These are phyloP conservation scores for Pleodorina starrii DNA, from an alignment of 139 green algal genomes.

Conservation along the genomic window DNA sequence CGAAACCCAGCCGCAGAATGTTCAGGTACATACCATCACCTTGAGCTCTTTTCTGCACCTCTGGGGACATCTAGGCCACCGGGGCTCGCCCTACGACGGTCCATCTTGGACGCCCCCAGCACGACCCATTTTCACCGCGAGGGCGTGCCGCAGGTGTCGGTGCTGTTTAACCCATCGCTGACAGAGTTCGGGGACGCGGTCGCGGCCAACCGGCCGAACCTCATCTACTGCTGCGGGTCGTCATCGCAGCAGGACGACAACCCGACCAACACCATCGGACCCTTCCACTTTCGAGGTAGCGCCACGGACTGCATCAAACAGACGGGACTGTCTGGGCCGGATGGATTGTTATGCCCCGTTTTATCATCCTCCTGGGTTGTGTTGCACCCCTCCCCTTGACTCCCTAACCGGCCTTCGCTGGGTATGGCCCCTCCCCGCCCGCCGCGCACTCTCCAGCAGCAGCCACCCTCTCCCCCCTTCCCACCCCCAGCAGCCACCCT, in stretches of 20 bases:
- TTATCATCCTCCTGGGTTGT: too few species aligned
- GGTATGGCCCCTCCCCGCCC: too few species aligned
- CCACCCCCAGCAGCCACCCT: too few species aligned
- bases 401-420: too few species aligned
- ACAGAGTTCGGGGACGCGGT: constrained; percentile 61
- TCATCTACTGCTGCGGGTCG: constrained; percentile 73
- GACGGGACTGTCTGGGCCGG: too few species aligned
- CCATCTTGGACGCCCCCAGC: background rate
- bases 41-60: background rate
- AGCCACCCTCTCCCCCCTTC: too few species aligned
- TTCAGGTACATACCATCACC: background rate
- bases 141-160: constrained; percentile 58
- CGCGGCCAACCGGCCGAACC: constrained; percentile 60
- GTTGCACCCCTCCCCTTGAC: too few species aligned
- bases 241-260: constrained; percentile 17
- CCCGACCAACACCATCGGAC: background rate
- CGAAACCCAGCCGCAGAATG: background rate
- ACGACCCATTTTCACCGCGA: background rate
- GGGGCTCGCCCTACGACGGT: background rate
- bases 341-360: too few species aligned
- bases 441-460: too few species aligned
- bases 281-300: constrained; percentile 55
- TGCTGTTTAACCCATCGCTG: constrained; percentile 62
- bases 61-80: background rate
- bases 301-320: too few species aligned